These are phyloP conservation scores for Hypoxylon fragiforme DNA, from an alignment of 495 filamentous ascomycete genomes.

Conservation along the genomic window DNA sequence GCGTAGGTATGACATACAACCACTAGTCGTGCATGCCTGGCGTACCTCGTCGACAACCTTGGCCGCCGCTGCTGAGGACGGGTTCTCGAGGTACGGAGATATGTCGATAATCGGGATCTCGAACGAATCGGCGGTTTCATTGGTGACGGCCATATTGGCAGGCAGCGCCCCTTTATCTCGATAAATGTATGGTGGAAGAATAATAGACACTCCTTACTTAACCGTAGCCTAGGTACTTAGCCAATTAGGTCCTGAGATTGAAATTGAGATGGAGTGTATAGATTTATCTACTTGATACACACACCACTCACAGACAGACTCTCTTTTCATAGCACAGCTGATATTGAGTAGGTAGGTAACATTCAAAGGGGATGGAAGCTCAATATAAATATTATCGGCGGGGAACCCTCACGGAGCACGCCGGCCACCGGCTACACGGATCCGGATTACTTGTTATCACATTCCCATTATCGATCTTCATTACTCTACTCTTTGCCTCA, in stretches of 20 bases:
- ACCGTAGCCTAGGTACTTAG: too few relatives aligned
- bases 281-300: not conserved
- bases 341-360: not conserved
- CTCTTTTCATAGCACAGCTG: not conserved
- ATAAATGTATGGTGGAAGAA: too few relatives aligned
- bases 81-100: constrained; percentile 38
- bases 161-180: not conserved
- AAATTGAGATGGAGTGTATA: not conserved
- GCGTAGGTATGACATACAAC: constrained; percentile 35
- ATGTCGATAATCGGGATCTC: constrained; percentile 38
- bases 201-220: too few relatives aligned
- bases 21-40: constrained; percentile 55
- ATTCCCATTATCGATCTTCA: not conserved
- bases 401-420: constrained; percentile 13
- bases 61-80: constrained; percentile 25
- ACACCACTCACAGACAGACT: too few relatives aligned
- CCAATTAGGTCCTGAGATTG: not conserved
- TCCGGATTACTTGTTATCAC: not conserved
- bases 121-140: constrained; percentile 13
- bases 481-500: not conserved
- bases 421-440: constrained; percentile 18
- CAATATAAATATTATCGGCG: constrained; percentile 4
- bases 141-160: not conserved
- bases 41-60: constrained; percentile 37
- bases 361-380: not conserved